Conservation (phyloP, 2,329 filamentous ascomycete species). For the Xylariaceae sp. region DNA sequence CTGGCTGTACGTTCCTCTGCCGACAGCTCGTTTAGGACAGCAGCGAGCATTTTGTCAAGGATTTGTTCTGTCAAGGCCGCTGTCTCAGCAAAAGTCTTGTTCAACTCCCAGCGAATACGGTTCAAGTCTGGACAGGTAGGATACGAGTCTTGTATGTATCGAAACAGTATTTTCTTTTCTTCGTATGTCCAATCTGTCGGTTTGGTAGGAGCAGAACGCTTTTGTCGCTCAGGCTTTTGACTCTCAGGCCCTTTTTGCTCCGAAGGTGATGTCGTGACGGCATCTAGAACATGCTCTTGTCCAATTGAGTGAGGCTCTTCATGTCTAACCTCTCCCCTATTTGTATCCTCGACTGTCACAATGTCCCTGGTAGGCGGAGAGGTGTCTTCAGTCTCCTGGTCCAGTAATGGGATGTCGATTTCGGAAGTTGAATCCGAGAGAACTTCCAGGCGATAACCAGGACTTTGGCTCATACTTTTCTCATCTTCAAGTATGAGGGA, state of each 20-base stretch:
- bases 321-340: neutral
- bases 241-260: neutral
- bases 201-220: slow-evolving; percentile 17
- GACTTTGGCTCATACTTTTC: neutral
- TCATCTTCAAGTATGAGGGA: neutral
- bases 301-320: slow-evolving; percentile 9
- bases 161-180: slow-evolving; percentile 25
- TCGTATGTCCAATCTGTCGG: slow-evolving; percentile 25
- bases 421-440: neutral
- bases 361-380: neutral
- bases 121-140: slow-evolving; percentile 24
- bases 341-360: neutral
- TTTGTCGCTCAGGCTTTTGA: slow-evolving; percentile 21
- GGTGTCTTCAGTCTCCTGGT: neutral
- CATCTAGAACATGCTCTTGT: slow-evolving; percentile 19
- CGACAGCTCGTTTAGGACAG: slow-evolving; percentile 17
- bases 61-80: slow-evolving; percentile 26
- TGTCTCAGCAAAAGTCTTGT: slow-evolving; percentile 24
- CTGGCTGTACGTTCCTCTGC: slow-evolving; percentile 12
- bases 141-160: slow-evolving; percentile 26
- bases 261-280: slow-evolving; percentile 9
- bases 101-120: slow-evolving; percentile 19
- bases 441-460: neutral
- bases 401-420: neutral
- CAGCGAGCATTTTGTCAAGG: slow-evolving; percentile 24